Percentiles rank a stretch among this genome's conserved stretches.
These are phyloP conservation scores for Aspergillus heteromorphus DNA, from an alignment of 495 filamentous ascomycete genomes.

Conservation along the genomic window DNA sequence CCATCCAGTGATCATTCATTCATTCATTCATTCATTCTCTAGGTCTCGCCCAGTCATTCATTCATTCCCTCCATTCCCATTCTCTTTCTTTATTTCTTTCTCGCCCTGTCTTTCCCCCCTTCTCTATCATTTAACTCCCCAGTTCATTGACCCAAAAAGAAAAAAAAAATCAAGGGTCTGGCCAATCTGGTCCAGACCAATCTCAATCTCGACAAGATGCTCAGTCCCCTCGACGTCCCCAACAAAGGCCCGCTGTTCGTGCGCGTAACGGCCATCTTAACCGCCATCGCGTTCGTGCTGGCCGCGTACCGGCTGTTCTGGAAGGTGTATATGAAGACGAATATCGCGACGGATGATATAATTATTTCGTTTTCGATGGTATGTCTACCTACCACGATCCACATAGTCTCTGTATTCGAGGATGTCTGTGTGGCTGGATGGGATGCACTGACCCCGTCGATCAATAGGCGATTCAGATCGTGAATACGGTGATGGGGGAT, in stretches of 20 bases:
- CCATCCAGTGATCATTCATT: no score
- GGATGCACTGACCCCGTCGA: neutral
- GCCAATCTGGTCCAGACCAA: neutral
- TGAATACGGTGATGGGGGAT: constrained; percentile 23
- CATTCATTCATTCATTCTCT: no score
- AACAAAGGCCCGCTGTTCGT: constrained; percentile 14
- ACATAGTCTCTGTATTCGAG: no score
- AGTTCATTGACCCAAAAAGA: no score
- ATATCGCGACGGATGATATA: constrained; percentile 11
- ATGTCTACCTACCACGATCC: neutral
- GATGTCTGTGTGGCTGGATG: no score
- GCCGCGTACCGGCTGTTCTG: constrained; percentile 13
- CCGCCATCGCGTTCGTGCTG: constrained; percentile 27
- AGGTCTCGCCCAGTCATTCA: no score
- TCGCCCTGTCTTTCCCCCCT: no score
- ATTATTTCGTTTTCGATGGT: constrained; percentile 15
- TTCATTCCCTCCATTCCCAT: no score
- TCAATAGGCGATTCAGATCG: constrained; percentile 8
- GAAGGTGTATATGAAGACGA: constrained; percentile 2
- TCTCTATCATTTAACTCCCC: no score
- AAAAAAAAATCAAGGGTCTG: no score
- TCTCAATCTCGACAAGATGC: neutral
- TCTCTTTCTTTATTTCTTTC: no score
- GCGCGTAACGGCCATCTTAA: constrained; percentile 11
- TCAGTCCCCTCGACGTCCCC: constrained; percentile 8